phyloP scores from a whole-genome alignment of 805 yeast genomes.

The Barnettozyma sp. region DNA sequence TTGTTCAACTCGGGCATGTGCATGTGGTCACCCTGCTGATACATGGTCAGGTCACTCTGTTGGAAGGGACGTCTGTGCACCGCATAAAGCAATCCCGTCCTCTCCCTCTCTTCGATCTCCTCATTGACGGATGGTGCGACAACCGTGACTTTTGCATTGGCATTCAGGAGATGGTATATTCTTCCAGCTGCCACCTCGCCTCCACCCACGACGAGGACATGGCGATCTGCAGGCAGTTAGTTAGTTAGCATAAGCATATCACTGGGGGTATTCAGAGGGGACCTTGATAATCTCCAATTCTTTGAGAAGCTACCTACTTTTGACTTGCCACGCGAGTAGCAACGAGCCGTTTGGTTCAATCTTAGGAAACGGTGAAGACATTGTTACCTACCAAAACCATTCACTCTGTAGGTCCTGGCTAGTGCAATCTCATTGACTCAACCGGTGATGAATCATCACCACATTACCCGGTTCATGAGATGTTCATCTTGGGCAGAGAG shows the following conservation, averaged over 20 bases:
- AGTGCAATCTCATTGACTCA: background rate
- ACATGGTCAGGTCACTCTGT: slow-evolving; percentile 42
- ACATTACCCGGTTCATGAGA: too few relatives aligned
- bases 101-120: slow-evolving; percentile 28
- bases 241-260: slow-evolving; percentile 8
- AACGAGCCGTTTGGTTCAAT: slow-evolving; percentile 45
- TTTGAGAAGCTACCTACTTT: slow-evolving; percentile 31
- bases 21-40: slow-evolving; percentile 31
- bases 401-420: background rate
- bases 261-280: too few relatives aligned
- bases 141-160: slow-evolving; percentile 65
- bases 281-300: too few relatives aligned
- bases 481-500: too few relatives aligned
- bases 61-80: slow-evolving; percentile 40
- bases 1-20: slow-evolving; percentile 9
- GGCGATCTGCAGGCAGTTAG: slow-evolving; percentile 33
- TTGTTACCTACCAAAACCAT: background rate
- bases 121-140: slow-evolving; percentile 40
- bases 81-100: slow-evolving; percentile 35
- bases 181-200: slow-evolving; percentile 74
- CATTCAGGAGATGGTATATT: slow-evolving; percentile 56
- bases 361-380: slow-evolving; percentile 10
- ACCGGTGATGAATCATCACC: background rate
- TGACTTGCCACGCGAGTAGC: slow-evolving; percentile 69
- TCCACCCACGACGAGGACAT: slow-evolving; percentile 69